A percentile compares a stretch with the other conserved stretches of the same genome.
phyloP scores from a whole-genome alignment of 2,329 filamentous ascomycete genomes.

The Metarhizium brunneum region DNA sequence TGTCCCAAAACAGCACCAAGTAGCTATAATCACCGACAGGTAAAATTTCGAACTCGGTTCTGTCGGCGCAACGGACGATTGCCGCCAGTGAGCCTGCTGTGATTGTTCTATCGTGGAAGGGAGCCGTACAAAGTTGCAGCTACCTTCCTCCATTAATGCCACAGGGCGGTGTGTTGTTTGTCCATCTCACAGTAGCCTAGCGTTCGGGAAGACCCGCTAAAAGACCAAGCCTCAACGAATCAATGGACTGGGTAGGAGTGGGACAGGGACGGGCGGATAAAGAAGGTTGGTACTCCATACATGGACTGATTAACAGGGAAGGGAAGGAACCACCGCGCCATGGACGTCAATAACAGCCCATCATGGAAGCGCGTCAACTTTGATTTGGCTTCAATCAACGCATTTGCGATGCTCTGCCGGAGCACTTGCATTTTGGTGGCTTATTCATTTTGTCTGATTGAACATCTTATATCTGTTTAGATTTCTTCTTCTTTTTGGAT shows the following conservation, averaged over 20 bases:
- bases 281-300: neutral
- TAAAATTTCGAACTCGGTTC: too few relatives aligned
- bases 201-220: neutral
- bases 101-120: too few relatives aligned
- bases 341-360: neutral
- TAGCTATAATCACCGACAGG: too few relatives aligned
- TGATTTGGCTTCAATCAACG: neutral
- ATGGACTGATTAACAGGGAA: neutral
- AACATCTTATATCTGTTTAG: neutral
- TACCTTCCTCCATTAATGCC: too few relatives aligned
- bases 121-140: too few relatives aligned
- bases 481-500: neutral
- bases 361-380: neutral
- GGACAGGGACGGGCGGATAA: neutral
- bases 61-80: too few relatives aligned
- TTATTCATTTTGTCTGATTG: neutral
- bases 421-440: neutral
- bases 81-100: too few relatives aligned
- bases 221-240: neutral
- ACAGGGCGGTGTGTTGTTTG: too few relatives aligned
- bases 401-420: neutral
- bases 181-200: neutral
- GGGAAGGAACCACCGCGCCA: slow-evolving; percentile 1
- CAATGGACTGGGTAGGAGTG: neutral
- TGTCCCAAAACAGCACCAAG: too few relatives aligned